phyloP scores from a whole-genome alignment of 441 rosid species.

The Mallotus japonicus region DNA sequence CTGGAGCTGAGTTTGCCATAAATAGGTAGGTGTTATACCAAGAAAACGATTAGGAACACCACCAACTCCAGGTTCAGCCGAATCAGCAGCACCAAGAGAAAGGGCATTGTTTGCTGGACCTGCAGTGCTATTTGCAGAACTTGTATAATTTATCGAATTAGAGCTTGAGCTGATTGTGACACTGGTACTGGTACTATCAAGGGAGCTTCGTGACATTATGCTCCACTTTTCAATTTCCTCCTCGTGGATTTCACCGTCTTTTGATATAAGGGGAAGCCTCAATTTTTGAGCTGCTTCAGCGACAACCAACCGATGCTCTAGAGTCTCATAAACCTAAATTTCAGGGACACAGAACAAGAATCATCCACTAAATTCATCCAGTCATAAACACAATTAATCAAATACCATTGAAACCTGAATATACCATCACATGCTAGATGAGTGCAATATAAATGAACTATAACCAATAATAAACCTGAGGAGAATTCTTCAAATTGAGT shows the following conservation, averaged over 20 bases:
- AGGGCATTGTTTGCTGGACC: constrained; percentile 36
- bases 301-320: constrained; percentile 84
- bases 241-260: constrained; percentile 88
- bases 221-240: constrained; percentile 96
- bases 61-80: constrained; percentile 69
- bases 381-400: neutral
- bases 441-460: no score
- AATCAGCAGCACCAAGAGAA: constrained; percentile 44
- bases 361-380: constrained; percentile 2
- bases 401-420: neutral
- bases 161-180: constrained; percentile 71
- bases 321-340: constrained; percentile 71
- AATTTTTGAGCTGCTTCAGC: constrained; percentile 98
- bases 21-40: constrained; percentile 79
- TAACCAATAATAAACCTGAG: constrained; percentile 48
- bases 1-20: constrained; percentile 87
- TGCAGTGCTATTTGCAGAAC: constrained; percentile 48
- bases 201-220: constrained; percentile 72
- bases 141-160: constrained; percentile 58
- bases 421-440: neutral
- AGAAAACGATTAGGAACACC: constrained; percentile 91
- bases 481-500: constrained; percentile 67
- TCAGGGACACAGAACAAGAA: neutral
- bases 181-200: constrained; percentile 76
- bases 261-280: constrained; percentile 88